A percentile compares a stretch with the other conserved stretches of the same genome.
Evolutionary conservation across 2,329 filamentous ascomycete genomes (phyloP).

Genomic region (Venturia oleaginea): DNA sequence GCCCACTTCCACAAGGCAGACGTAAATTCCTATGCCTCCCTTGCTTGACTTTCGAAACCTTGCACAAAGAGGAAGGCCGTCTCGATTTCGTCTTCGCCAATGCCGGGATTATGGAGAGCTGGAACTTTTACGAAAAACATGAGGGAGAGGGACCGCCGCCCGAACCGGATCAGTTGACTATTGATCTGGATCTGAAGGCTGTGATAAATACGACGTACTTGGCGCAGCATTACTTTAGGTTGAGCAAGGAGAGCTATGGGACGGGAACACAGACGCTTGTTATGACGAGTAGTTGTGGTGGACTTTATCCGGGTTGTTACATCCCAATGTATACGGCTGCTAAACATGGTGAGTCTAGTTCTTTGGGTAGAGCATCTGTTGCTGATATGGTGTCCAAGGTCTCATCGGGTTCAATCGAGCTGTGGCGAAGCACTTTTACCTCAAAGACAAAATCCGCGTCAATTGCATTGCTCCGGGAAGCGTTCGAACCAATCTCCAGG

Average conservation of each 20-base stretch:
- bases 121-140: constrained; percentile 20
- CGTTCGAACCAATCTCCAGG: constrained; percentile 27
- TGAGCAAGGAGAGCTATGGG: constrained; percentile 8
- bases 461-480: constrained; percentile 29
- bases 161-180: constrained; percentile 21
- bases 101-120: constrained; percentile 14
- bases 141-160: constrained; percentile 15
- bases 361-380: neutral
- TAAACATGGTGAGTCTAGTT: constrained; percentile 17
- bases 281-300: constrained; percentile 13
- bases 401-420: constrained; percentile 26
- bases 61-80: constrained; percentile 15
- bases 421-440: constrained; percentile 12
- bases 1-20: constrained; percentile 13
- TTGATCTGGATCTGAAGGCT: constrained; percentile 29
- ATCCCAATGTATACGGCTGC: constrained; percentile 14
- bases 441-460: constrained; percentile 26
- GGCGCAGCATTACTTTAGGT: constrained; percentile 34
- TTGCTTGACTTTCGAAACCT: constrained; percentile 8
- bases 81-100: constrained; percentile 15
- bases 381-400: neutral
- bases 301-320: constrained; percentile 11
- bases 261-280: constrained; percentile 1
- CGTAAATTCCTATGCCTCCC: constrained; percentile 10
- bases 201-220: constrained; percentile 32